Percentiles rank a stretch among this genome's conserved stretches.
Evolutionary conservation across 2,329 filamentous ascomycete genomes (phyloP).

Genomic region (Geosmithia putterillii): DNA sequence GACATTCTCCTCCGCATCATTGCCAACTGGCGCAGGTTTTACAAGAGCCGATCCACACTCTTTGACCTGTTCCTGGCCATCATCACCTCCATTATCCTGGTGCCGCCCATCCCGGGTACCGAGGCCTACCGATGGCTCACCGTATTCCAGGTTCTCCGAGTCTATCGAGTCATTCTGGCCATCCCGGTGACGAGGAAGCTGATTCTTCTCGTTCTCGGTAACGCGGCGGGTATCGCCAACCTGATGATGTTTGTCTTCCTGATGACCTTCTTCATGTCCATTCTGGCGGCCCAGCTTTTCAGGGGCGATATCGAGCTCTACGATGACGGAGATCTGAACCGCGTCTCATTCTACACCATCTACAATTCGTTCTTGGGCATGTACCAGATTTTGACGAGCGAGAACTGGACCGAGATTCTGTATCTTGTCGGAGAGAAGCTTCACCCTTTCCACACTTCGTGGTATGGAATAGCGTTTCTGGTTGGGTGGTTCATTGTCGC

Average conservation of each 20-base stretch:
- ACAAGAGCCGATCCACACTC: constrained; percentile 60
- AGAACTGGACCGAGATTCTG: constrained; percentile 85
- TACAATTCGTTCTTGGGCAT: constrained; percentile 96
- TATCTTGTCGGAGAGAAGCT: constrained; percentile 70
- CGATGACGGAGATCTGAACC: constrained; percentile 52
- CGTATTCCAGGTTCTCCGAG: constrained; percentile 83
- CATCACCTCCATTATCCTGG: constrained; percentile 71
- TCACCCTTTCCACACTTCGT: constrained; percentile 56
- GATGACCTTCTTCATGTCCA: constrained; percentile 85
- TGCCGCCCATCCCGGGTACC: constrained; percentile 66
- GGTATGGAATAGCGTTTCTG: constrained; percentile 85
- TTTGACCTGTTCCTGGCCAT: constrained; percentile 72
- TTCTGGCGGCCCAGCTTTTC: constrained; percentile 88
- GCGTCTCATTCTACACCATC: constrained; percentile 75
- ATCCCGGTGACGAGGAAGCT: constrained; percentile 79
- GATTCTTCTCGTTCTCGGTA: constrained; percentile 79
- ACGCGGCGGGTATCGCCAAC: constrained; percentile 84
- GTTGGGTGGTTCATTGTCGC: constrained; percentile 93
- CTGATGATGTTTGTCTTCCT: constrained; percentile 94
- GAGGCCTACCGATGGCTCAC: constrained; percentile 80
- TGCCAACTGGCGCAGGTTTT: constrained; percentile 72
- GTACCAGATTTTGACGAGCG: constrained; percentile 93
- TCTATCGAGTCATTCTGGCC: constrained; percentile 83
- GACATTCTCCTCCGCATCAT: constrained; percentile 74
- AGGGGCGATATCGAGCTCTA: constrained; percentile 65